Evolutionary conservation across 371 early-diverging fungal genomes (phyloP), one percentile per base, ranked within the genome.

Genomic region (Circinella minor): DNA sequence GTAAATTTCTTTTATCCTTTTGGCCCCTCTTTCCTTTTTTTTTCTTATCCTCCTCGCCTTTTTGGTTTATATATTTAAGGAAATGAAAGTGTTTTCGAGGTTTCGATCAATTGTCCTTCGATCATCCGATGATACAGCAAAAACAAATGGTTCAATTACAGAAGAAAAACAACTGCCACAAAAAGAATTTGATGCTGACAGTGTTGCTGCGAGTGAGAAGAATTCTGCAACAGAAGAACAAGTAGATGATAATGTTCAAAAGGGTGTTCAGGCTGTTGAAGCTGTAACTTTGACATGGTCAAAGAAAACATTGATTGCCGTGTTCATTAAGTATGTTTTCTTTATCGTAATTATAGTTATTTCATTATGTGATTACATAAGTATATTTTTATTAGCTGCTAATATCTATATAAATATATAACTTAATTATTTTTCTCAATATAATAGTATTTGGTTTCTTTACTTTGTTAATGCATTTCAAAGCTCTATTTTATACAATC

Each of bases 281-380:
- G 71, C 71, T 10, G 66, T 70, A 11, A 70, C 71, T 18, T 70
- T 70, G 39, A 49, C 71, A n/a, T 70, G 71, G 71, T 60, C 66
- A 37, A 70, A 66, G 36, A 36, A 36, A 9, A 60, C 71, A 10
- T 39, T 70, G 27, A 61, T 71, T 51, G 62, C 68, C 1, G 68
- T 67, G 8, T 71, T 62, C 18, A 55, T 62, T 15, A 71, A 71
- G 68, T 59, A 63, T 4, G 57, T 47, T 8, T 47, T 61, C 48
- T 13, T 36, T 36, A 17, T n/a, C 15, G n/a, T 15, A 9, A 43
- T 43, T 11, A 6, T n/a, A n/a, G n/a, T n/a, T n/a, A n/a, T n/a
- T n/a, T n/a, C n/a, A n/a, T 9, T 43, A 11, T 6, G 9, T 43
- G 6, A 11, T 43, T 9, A 43, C 11, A 43, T 43, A 43, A 43